Percentiles rank a stretch among this genome's conserved stretches.
These are phyloP conservation scores for Stemphylium beticola DNA, from an alignment of 2,329 filamentous ascomycete species.

Conservation along the genomic window DNA sequence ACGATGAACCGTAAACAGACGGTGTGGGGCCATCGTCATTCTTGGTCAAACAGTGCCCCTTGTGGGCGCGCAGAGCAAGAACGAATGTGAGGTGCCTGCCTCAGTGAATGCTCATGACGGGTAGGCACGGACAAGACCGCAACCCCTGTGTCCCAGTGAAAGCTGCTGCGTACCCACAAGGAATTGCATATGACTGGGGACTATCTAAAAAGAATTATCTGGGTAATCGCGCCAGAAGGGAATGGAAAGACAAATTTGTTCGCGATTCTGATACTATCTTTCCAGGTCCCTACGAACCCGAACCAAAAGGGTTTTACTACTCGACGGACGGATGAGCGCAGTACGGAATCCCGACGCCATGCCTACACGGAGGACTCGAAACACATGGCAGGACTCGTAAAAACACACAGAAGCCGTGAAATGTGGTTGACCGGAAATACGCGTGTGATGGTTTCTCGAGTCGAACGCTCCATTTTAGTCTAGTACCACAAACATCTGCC, in stretches of 20 bases:
- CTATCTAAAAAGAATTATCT: neutral
- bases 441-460: neutral
- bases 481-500: conserved; percentile 2
- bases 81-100: neutral
- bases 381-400: too few relatives aligned
- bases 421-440: neutral
- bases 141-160: neutral
- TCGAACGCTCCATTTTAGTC: neutral
- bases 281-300: too few relatives aligned
- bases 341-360: too few relatives aligned
- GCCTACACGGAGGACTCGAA: too few relatives aligned
- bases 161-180: neutral
- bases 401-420: neutral
- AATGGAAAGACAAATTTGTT: too few relatives aligned
- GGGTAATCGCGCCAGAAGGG: too few relatives aligned
- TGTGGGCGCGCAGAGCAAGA: neutral
- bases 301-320: too few relatives aligned
- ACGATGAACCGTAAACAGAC: neutral
- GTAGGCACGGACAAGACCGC: neutral
- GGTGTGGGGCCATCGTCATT: neutral
- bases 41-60: neutral
- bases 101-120: neutral
- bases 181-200: neutral
- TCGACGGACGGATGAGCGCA: too few relatives aligned
- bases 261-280: too few relatives aligned